phyloP scores from a whole-genome alignment of 768 basidiomycete species.

The Pilatotrama ljubarskyi region DNA sequence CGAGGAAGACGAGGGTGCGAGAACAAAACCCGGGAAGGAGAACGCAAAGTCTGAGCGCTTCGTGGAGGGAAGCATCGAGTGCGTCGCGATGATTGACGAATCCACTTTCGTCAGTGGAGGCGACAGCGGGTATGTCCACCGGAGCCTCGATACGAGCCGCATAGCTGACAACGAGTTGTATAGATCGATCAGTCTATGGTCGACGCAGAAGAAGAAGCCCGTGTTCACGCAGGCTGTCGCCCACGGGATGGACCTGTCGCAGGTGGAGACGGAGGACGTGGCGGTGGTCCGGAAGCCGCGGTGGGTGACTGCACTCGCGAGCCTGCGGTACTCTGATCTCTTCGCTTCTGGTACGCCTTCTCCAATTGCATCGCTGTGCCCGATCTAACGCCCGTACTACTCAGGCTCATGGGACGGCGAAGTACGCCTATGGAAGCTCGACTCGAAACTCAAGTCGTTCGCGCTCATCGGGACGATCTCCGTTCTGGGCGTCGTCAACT shows the following conservation, averaged over 20 bases:
- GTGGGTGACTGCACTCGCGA: slow-evolving; percentile 87
- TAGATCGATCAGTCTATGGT: slow-evolving; percentile 93
- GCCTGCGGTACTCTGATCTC: slow-evolving; percentile 85
- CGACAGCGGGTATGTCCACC: slow-evolving; percentile 77
- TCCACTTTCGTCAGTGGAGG: slow-evolving; percentile 90
- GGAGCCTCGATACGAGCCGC: background rate
- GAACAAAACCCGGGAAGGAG: slow-evolving; percentile 30
- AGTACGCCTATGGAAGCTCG: slow-evolving; percentile 90
- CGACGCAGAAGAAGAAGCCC: slow-evolving; percentile 91
- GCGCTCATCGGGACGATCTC: slow-evolving; percentile 60
- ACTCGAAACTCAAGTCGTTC: slow-evolving; percentile 77
- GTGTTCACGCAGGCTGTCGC: slow-evolving; percentile 83
- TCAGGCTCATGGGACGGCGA: slow-evolving; percentile 92
- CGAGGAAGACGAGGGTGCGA: slow-evolving; percentile 48
- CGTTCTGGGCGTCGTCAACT: slow-evolving; percentile 84
- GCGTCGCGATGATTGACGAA: slow-evolving; percentile 95
- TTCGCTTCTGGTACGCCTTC: slow-evolving; percentile 77
- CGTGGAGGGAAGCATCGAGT: slow-evolving; percentile 90
- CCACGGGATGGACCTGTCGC: slow-evolving; percentile 77
- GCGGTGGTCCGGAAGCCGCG: slow-evolving; percentile 73
- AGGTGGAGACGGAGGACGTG: slow-evolving; percentile 72
- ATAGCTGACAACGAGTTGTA: background rate
- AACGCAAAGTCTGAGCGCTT: slow-evolving; percentile 48
- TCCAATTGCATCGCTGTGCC: background rate
- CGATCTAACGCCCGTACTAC: background rate